Percentiles rank a stretch among this genome's conserved stretches.
Evolutionary conservation across 192 early-diverging fungal genomes (phyloP).

Genomic region (Globomyces pollinis-pini): DNA sequence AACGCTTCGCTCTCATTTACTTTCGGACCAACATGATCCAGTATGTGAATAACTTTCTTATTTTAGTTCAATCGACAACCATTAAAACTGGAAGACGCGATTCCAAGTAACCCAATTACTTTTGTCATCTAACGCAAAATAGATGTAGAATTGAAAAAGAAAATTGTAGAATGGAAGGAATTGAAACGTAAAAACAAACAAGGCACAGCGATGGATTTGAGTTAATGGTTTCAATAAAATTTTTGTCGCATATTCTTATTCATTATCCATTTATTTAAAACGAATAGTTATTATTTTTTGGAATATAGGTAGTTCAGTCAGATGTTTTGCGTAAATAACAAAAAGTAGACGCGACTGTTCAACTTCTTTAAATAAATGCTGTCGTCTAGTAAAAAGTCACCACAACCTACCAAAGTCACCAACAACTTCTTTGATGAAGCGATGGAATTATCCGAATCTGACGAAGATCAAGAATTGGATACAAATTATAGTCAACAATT

Average conservation of each 20-base stretch:
- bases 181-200: conserved; percentile 11
- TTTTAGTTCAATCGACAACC: conserved; percentile 92
- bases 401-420: conserved; percentile 14
- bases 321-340: too few species aligned
- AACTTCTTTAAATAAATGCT: too few species aligned
- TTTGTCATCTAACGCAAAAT: conserved; percentile 4
- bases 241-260: too few species aligned
- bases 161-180: conserved; percentile 41
- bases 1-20: conserved; percentile 79
- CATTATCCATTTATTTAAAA: too few species aligned
- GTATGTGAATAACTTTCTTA: too few species aligned
- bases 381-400: too few species aligned
- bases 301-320: too few species aligned
- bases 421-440: conserved; percentile 42
- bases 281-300: too few species aligned
- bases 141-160: conserved; percentile 49
- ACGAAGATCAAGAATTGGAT: conserved; percentile 20
- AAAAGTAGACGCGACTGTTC: too few species aligned
- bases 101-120: conserved; percentile 35
- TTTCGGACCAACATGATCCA: conserved; percentile 85
- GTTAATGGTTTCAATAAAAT: too few species aligned
- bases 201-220: not conserved
- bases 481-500: not conserved
- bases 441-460: conserved; percentile 24
- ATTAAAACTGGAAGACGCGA: conserved; percentile 76